phyloP scores from a whole-genome alignment of 306 rosid species.

The Vicia faba region DNA sequence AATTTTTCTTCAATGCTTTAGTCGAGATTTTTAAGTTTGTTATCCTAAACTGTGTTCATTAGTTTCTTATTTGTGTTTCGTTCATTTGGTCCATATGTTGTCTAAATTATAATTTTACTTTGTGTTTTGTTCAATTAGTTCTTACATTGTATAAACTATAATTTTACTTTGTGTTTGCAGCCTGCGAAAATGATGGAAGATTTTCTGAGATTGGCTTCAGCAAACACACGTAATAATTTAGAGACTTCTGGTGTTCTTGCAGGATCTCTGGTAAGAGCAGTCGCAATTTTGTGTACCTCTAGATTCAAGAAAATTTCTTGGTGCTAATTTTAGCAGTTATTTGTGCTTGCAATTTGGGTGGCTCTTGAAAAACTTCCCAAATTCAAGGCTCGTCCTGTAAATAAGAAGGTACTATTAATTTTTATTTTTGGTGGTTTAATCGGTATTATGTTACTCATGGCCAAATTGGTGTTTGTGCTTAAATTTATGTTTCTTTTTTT shows the following conservation, averaged over 20 bases:
- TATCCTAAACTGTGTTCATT: no score
- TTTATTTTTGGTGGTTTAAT: background rate
- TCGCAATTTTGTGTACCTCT: slow-evolving; percentile 25
- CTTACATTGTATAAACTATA: slow-evolving; percentile 16
- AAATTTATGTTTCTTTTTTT: background rate
- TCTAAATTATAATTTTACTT: no score
- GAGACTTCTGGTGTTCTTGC: slow-evolving; percentile 98
- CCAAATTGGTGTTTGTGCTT: slow-evolving; percentile 21
- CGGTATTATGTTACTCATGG: background rate
- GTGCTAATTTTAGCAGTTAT: slow-evolving; percentile 38
- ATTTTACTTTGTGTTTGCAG: slow-evolving; percentile 52
- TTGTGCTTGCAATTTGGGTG: slow-evolving; percentile 43
- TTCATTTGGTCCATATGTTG: no score
- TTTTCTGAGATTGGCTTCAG: slow-evolving; percentile 82
- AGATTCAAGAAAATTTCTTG: slow-evolving; percentile 31
- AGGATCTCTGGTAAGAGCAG: slow-evolving; percentile 81
- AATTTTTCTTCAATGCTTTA: no score
- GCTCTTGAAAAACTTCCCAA: slow-evolving; percentile 91
- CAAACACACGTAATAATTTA: slow-evolving; percentile 76
- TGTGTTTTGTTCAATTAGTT: slow-evolving; percentile 29
- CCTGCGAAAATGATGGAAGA: slow-evolving; percentile 93
- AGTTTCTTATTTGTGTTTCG: no score
- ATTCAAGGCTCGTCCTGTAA: slow-evolving; percentile 88
- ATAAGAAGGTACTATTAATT: slow-evolving; percentile 66
- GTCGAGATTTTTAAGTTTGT: no score